Evolutionary conservation across 257 asterid species (phyloP).

Genomic region (Nicotiana attenuata): DNA sequence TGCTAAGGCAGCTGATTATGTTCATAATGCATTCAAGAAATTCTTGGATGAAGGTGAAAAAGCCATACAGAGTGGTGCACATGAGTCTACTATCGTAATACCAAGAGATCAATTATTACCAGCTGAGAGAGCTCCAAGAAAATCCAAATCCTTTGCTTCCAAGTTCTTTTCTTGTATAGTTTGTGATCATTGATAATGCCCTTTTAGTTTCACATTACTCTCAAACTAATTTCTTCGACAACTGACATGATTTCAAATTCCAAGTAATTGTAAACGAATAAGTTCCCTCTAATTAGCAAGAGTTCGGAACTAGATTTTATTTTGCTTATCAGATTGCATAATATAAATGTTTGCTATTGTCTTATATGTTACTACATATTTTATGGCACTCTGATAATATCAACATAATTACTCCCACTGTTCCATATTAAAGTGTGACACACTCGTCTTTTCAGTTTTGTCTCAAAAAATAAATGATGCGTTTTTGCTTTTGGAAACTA

Average conservation of each 20-base stretch:
- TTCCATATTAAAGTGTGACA: too few relatives aligned
- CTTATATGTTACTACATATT: too few relatives aligned
- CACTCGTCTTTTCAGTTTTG: too few relatives aligned
- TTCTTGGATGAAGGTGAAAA: conserved; percentile 47
- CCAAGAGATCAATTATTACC: too few relatives aligned
- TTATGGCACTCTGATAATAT: too few relatives aligned
- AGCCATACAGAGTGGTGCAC: conserved; percentile 46
- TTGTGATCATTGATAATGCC: conserved; percentile 6
- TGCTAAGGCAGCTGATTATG: conserved; percentile 47
- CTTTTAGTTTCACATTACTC: background rate
- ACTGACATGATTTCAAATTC: too few relatives aligned
- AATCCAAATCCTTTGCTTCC: conserved; percentile 18
- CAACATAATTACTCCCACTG: too few relatives aligned
- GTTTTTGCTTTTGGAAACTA: too few relatives aligned
- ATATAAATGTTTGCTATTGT: too few relatives aligned
- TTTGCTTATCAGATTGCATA: background rate
- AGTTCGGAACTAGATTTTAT: background rate
- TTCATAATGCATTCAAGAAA: conserved; percentile 45
- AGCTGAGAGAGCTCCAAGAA: conserved; percentile 4
- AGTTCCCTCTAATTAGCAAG: background rate
- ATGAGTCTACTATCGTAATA: conserved; percentile 29
- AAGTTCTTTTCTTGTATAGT: conserved; percentile 23
- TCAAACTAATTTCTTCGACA: background rate
- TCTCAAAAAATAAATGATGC: too few relatives aligned
- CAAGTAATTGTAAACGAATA: background rate